Evolutionary conservation across 2,329 filamentous ascomycete species (phyloP).

Genomic region (Cordyceps farinosa): DNA sequence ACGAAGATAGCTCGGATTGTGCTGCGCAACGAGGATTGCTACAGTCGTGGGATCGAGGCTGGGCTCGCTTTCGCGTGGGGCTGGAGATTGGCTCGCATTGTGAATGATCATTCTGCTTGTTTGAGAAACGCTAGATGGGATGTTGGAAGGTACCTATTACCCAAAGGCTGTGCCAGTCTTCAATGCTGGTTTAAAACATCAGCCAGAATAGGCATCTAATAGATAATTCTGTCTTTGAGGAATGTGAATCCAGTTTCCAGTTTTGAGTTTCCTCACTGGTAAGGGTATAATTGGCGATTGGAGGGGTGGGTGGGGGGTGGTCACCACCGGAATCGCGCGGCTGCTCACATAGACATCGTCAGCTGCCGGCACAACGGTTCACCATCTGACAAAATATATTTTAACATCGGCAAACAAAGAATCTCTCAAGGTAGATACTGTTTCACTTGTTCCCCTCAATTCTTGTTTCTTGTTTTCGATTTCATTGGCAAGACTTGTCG

Average conservation of each 20-base stretch:
- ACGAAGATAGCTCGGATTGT: not conserved
- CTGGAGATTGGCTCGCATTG: not conserved
- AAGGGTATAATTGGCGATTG: not conserved
- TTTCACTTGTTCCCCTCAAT: too few species aligned
- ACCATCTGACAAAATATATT: not conserved
- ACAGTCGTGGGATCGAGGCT: not conserved
- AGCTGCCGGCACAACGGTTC: not conserved
- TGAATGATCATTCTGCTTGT: not conserved
- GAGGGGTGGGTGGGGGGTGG: not conserved
- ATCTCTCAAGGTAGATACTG: too few species aligned
- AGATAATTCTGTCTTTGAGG: not conserved
- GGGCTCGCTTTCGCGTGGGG: not conserved
- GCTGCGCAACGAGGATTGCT: not conserved
- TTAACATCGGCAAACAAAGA: too few species aligned
- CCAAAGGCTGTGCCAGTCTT: not conserved
- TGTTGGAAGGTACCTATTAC: not conserved
- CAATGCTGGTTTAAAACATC: not conserved
- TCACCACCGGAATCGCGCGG: not conserved
- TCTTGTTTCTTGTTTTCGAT: too few species aligned
- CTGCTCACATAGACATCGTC: not conserved
- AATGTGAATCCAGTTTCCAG: not conserved
- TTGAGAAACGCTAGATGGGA: not conserved
- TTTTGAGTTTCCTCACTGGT: not conserved
- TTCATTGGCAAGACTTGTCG: not conserved
- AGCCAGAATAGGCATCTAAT: not conserved